Conservation (phyloP, 2,329 filamentous ascomycete genomes). For the Fusarium buharicum region DNA sequence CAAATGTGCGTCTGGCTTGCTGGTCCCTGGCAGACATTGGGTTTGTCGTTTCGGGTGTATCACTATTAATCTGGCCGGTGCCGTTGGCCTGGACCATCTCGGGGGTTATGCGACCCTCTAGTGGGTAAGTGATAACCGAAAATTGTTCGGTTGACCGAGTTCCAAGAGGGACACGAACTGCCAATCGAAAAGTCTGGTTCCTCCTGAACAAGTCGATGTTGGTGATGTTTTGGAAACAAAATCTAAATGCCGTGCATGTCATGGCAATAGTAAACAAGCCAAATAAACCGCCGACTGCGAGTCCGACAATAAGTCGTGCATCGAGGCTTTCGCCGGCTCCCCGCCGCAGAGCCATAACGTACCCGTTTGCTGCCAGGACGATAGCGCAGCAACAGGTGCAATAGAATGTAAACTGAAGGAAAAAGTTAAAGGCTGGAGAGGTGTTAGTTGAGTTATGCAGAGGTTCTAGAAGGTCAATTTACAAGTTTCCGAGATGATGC, state of each 20-base stretch:
- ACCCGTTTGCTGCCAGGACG: slow-evolving; percentile 70
- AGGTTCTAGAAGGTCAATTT: slow-evolving; percentile 14
- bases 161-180: slow-evolving; percentile 72
- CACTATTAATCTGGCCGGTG: slow-evolving; percentile 5
- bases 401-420: slow-evolving; percentile 86
- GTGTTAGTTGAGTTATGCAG: slow-evolving; percentile 4
- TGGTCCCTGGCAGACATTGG: slow-evolving; percentile 52
- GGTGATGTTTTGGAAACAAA: slow-evolving; percentile 78
- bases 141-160: slow-evolving; percentile 57
- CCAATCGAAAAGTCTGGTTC: slow-evolving; percentile 74
- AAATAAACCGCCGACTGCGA: slow-evolving; percentile 78
- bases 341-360: slow-evolving; percentile 68
- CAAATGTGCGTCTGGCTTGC: slow-evolving; percentile 74
- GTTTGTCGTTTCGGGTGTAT: slow-evolving; percentile 27
- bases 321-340: slow-evolving; percentile 58
- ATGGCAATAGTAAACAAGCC: slow-evolving; percentile 83
- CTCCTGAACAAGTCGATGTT: slow-evolving; percentile 82
- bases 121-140: slow-evolving; percentile 68
- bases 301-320: slow-evolving; percentile 70
- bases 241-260: slow-evolving; percentile 76
- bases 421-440: slow-evolving; percentile 82
- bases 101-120: slow-evolving; percentile 46
- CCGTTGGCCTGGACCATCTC: slow-evolving; percentile 13
- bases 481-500: slow-evolving; percentile 85
- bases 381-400: slow-evolving; percentile 74